Evolutionary conservation across 2,329 filamentous ascomycete genomes (phyloP).

Genomic region (Chaetoscypha palmicola): DNA sequence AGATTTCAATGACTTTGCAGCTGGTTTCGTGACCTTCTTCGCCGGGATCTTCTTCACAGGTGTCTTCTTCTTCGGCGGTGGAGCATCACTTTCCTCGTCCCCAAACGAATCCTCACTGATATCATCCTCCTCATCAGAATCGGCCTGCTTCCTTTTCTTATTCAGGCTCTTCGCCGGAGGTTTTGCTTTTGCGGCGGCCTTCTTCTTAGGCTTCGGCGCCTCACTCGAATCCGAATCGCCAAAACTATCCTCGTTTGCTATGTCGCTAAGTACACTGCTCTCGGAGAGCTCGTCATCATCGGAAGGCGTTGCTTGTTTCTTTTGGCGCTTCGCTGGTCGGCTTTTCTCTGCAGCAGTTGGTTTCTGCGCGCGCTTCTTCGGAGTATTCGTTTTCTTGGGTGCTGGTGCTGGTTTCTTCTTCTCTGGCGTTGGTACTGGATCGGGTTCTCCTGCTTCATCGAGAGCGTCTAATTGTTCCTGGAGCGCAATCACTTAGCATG

Average conservation of each 20-base stretch:
- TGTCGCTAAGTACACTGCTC: conserved; percentile 11
- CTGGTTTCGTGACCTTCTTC: conserved; percentile 6
- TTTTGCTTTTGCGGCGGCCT: conserved; percentile 28
- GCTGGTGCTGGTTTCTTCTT: conserved; percentile 7
- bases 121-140: conserved; percentile 19
- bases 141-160: conserved; percentile 22
- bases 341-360: conserved; percentile 36
- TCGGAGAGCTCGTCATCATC: conserved; percentile 8
- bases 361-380: conserved; percentile 27
- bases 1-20: background rate
- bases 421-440: conserved; percentile 7
- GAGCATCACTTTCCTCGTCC: conserved; percentile 14
- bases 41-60: conserved; percentile 15
- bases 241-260: conserved; percentile 11
- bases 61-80: conserved; percentile 21
- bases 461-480: background rate
- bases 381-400: conserved; percentile 34
- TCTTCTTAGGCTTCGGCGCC: conserved; percentile 36
- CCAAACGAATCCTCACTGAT: conserved; percentile 10
- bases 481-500: conserved; percentile 1
- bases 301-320: conserved; percentile 15
- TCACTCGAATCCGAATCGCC: conserved; percentile 17
- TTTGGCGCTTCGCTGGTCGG: conserved; percentile 21
- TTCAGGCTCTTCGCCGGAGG: conserved; percentile 22
- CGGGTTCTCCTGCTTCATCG: conserved; percentile 6